Conservation (phyloP, 768 basidiomycete genomes). For the Suillus hirtellus region DNA sequence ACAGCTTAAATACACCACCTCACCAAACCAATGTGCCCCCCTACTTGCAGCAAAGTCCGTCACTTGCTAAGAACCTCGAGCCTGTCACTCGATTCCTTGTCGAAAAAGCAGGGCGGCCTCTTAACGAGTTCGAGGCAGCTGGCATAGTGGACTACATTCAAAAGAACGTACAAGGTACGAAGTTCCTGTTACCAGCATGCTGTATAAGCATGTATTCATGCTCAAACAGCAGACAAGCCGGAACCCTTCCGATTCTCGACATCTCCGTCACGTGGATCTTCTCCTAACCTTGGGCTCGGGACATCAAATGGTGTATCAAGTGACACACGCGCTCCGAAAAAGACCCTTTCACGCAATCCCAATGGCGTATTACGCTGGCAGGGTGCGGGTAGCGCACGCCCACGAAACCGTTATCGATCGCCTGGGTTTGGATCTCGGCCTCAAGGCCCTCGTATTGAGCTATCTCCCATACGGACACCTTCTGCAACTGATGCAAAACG, state of each 20-base stretch:
- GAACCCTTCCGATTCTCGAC: conserved; percentile 68
- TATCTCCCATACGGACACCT: conserved; percentile 37
- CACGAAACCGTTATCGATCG: conserved; percentile 69
- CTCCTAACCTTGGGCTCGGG: conserved; percentile 23
- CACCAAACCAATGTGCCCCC: neutral
- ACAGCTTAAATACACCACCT: conserved; percentile 17
- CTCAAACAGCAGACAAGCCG: conserved; percentile 35
- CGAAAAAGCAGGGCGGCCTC: conserved; percentile 46
- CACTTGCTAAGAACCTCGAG: conserved; percentile 46
- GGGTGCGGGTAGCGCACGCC: conserved; percentile 73
- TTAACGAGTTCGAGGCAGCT: conserved; percentile 53
- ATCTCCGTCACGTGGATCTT: conserved; percentile 32
- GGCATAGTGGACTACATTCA: conserved; percentile 58
- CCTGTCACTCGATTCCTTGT: conserved; percentile 49
- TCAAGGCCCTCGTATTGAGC: conserved; percentile 44
- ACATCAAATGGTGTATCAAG: conserved; percentile 7
- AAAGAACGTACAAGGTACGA: conserved; percentile 49
- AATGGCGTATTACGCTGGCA: conserved; percentile 75
- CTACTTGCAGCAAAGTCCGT: conserved; percentile 14
- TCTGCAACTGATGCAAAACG: conserved; percentile 55
- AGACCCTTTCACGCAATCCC: conserved; percentile 65
- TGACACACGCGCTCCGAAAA: conserved; percentile 42
- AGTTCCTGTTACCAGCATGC: conserved; percentile 2
- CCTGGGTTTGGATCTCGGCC: conserved; percentile 68
- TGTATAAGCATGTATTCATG: conserved; percentile 19